A percentile compares a stretch with the other conserved stretches of the same genome.
Evolutionary conservation across 2,329 filamentous ascomycete species (phyloP).

Genomic region (Phialemoniopsis sp.): DNA sequence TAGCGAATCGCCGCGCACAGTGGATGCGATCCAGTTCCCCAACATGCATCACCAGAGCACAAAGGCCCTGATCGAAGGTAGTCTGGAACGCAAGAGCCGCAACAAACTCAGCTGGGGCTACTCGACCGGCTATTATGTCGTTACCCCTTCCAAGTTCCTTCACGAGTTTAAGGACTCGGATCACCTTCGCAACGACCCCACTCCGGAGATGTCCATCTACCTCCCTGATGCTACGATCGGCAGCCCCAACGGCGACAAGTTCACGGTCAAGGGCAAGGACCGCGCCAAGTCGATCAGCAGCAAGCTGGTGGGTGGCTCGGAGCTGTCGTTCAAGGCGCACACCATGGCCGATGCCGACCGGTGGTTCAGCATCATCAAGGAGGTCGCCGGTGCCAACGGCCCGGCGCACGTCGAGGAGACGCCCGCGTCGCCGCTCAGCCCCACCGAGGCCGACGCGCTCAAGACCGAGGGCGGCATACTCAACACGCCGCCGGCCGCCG

Average conservation of each 20-base stretch:
- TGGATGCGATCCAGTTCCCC: conserved; percentile 75
- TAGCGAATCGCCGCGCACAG: conserved; percentile 65
- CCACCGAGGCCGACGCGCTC: conserved; percentile 18
- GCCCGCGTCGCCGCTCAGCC: conserved; percentile 24
- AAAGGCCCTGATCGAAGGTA: conserved; percentile 80
- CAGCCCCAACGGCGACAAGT: conserved; percentile 69
- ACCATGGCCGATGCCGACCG: conserved; percentile 74
- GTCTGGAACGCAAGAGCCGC: conserved; percentile 84
- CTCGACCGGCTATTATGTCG: conserved; percentile 80
- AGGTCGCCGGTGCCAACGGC: conserved; percentile 50
- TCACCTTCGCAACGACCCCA: conserved; percentile 63
- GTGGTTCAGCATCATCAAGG: conserved; percentile 74
- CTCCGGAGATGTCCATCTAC: conserved; percentile 85
- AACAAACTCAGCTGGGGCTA: conserved; percentile 77
- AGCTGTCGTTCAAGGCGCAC: conserved; percentile 85
- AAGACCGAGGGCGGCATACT: conserved; percentile 12
- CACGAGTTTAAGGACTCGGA: conserved; percentile 97
- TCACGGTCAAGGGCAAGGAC: conserved; percentile 95
- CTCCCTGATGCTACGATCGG: conserved; percentile 86
- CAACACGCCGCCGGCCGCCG: conserved; percentile 13
- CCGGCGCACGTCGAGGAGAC: conserved; percentile 24
- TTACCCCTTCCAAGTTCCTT: conserved; percentile 82
- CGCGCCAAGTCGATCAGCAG: conserved; percentile 73
- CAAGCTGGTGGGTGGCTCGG: conserved; percentile 75
- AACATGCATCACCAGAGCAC: conserved; percentile 84